phyloP scores from a whole-genome alignment of 176 grass and related monocot species.

The Olyra latifolia region DNA sequence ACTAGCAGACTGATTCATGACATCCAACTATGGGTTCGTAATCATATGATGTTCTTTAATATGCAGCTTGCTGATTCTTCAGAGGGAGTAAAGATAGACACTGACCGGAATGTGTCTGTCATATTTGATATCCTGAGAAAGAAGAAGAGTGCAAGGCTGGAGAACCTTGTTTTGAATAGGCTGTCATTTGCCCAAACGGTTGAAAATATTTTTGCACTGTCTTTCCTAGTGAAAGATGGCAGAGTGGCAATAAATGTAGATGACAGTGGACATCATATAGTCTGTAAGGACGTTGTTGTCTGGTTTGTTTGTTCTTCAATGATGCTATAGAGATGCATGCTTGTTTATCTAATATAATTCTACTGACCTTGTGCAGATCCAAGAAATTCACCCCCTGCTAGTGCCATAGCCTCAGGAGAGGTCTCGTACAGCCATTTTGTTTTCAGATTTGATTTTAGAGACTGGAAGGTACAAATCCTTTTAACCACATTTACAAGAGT shows the following conservation, averaged over 20 bases:
- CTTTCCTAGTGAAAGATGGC: conserved; percentile 97
- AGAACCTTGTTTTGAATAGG: conserved; percentile 86
- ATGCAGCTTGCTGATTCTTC: conserved; percentile 73
- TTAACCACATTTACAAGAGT: too few species aligned
- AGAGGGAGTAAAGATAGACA: conserved; percentile 68
- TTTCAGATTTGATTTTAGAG: conserved; percentile 81
- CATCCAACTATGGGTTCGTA: neutral
- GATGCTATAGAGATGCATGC: neutral
- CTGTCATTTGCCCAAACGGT: conserved; percentile 92
- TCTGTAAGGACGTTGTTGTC: conserved; percentile 54
- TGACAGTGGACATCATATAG: conserved; percentile 64
- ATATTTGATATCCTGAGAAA: conserved; percentile 80
- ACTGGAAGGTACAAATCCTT: conserved; percentile 72
- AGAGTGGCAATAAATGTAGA: conserved; percentile 75
- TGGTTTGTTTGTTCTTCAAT: neutral
- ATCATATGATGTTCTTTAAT: neutral
- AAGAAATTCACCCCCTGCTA: conserved; percentile 82
- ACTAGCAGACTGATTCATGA: neutral
- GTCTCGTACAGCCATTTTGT: conserved; percentile 91
- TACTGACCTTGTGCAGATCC: conserved; percentile 49
- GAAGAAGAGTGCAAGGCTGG: conserved; percentile 58
- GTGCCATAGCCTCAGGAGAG: conserved; percentile 64
- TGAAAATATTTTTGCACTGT: conserved; percentile 89
- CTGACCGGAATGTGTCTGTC: conserved; percentile 73
- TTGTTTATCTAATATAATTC: conserved; percentile 24